phyloP scores from a whole-genome alignment of 441 rosid species.

The Biscutella auriculata region DNA sequence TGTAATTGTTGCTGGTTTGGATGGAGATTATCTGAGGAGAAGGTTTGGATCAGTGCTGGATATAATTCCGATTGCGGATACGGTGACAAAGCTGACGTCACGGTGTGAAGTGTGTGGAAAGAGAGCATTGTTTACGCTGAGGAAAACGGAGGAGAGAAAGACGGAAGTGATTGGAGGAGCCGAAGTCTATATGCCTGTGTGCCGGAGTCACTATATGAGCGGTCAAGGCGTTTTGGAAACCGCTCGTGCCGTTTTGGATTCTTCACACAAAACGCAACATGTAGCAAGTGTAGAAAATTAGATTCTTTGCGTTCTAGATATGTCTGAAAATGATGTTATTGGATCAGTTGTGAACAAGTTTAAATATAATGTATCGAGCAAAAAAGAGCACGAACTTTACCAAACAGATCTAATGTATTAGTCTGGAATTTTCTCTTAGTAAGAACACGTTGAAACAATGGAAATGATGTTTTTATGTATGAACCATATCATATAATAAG shows the following conservation, averaged over 20 bases:
- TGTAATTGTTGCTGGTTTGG: conserved; percentile 66
- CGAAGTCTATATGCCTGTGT: conserved; percentile 70
- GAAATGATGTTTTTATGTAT: too few relatives aligned
- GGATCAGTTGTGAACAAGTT: too few relatives aligned
- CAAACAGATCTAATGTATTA: too few relatives aligned
- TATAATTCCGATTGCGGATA: conserved; percentile 61
- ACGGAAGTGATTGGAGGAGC: conserved; percentile 69
- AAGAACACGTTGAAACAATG: background rate
- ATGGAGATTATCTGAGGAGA: conserved; percentile 56
- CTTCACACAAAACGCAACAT: conserved; percentile 15
- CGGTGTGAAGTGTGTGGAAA: conserved; percentile 65
- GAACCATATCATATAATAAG: background rate
- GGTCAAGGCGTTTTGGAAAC: conserved; percentile 60
- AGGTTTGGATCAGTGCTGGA: conserved; percentile 72
- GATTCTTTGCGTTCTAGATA: too few relatives aligned
- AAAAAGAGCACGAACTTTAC: background rate
- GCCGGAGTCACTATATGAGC: conserved; percentile 53
- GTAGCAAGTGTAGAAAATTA: too few relatives aligned
- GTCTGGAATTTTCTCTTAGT: background rate
- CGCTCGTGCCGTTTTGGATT: conserved; percentile 45
- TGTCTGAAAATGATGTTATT: too few relatives aligned
- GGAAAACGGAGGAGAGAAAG: conserved; percentile 52
- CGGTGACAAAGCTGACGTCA: conserved; percentile 63
- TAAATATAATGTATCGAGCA: too few relatives aligned
- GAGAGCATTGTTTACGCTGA: conserved; percentile 51